A percentile compares a stretch with the other conserved stretches of the same genome.
Evolutionary conservation across 306 rosid species (phyloP).

Genomic region (Nissolia schottii): DNA sequence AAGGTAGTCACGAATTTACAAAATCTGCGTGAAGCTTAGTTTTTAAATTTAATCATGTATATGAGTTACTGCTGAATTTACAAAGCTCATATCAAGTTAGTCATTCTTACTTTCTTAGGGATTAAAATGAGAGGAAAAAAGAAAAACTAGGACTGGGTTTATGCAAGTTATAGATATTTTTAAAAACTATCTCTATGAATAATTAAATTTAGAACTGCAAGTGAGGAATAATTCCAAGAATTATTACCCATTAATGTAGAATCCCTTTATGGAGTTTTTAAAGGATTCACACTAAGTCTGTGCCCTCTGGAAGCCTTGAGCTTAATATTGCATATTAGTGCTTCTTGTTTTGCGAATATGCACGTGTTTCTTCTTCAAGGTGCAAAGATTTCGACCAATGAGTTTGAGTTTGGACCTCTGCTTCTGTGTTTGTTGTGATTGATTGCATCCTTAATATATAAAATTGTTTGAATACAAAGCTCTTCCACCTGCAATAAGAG

Average conservation of each 20-base stretch:
- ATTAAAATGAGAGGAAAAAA: too few relatives aligned
- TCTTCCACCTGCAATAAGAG: background rate
- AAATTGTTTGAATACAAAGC: constrained; percentile 1
- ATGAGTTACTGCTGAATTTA: background rate
- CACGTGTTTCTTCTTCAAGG: background rate
- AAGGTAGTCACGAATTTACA: background rate
- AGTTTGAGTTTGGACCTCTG: background rate
- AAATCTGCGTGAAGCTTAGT: background rate
- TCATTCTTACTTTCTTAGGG: background rate
- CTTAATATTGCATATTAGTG: background rate
- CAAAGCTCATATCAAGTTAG: background rate
- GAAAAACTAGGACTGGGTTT: background rate
- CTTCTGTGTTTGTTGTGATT: background rate
- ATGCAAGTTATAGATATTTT: background rate
- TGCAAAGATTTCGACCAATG: background rate
- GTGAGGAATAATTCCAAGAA: background rate
- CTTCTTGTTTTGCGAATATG: background rate
- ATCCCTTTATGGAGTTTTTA: background rate
- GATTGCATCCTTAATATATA: background rate
- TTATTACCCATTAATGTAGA: background rate
- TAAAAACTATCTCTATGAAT: background rate
- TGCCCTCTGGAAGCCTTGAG: background rate
- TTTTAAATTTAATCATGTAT: background rate
- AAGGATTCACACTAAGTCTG: background rate
- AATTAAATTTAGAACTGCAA: background rate